Conservation (phyloP, 306 rosid genomes). For the Cucurbita pepo region DNA sequence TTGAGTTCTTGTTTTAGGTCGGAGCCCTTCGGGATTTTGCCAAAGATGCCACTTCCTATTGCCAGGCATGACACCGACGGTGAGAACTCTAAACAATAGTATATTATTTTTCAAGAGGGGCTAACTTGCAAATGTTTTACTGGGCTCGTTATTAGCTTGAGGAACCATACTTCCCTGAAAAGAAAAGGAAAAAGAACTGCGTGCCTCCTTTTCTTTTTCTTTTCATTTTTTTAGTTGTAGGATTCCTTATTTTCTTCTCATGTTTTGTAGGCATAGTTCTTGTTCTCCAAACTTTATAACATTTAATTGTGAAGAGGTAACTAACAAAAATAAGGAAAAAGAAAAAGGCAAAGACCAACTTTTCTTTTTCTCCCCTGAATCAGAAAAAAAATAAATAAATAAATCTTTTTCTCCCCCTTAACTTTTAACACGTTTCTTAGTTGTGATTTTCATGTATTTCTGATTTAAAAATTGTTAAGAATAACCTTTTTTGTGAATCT, state of each 20-base stretch:
- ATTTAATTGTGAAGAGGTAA: neutral
- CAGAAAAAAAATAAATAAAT: too few species aligned
- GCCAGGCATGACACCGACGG: neutral
- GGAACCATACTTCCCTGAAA: neutral
- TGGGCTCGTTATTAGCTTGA: neutral
- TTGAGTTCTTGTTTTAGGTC: constrained; percentile 1
- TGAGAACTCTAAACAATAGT: neutral
- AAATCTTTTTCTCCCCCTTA: constrained; percentile 35
- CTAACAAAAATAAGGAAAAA: constrained; percentile 24
- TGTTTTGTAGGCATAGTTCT: neutral
- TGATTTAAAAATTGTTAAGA: constrained; percentile 19
- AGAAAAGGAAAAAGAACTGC: neutral
- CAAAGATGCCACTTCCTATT: neutral
- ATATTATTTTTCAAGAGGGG: neutral
- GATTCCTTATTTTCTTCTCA: neutral
- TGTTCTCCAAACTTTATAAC: neutral
- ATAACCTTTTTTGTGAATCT: constrained; percentile 24
- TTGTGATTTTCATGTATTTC: constrained; percentile 52
- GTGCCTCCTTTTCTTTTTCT: neutral
- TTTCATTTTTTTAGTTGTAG: neutral
- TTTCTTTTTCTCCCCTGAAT: constrained; percentile 26
- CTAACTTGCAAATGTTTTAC: neutral
- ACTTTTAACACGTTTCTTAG: constrained; percentile 28
- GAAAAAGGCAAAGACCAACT: constrained; percentile 35
- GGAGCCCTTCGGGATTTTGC: neutral